These are phyloP conservation scores for Serendipita sp. DNA, from an alignment of 768 basidiomycete species.

Conservation along the genomic window DNA sequence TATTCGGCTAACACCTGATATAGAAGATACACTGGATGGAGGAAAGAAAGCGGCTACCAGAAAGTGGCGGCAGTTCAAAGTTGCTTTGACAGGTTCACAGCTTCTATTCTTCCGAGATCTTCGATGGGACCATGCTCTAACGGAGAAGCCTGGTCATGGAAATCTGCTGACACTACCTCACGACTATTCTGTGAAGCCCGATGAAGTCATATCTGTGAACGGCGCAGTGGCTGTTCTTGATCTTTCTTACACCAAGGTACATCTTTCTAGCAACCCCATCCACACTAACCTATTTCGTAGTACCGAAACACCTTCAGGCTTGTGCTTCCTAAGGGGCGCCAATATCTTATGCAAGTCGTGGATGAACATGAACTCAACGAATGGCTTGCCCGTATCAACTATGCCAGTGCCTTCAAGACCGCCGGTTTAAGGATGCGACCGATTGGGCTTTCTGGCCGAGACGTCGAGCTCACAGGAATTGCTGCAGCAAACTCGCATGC, in stretches of 20 bases:
- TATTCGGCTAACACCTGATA: slow-evolving; percentile 20
- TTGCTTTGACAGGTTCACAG: slow-evolving; percentile 78
- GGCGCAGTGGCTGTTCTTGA: slow-evolving; percentile 72
- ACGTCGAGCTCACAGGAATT: slow-evolving; percentile 62
- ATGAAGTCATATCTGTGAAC: slow-evolving; percentile 68
- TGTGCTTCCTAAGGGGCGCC: slow-evolving; percentile 57
- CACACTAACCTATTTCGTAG: slow-evolving; percentile 20
- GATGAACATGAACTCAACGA: slow-evolving; percentile 61
- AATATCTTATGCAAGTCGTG: slow-evolving; percentile 61
- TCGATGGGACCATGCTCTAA: slow-evolving; percentile 29
- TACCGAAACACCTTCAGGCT: slow-evolving; percentile 63
- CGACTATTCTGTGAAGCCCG: slow-evolving; percentile 45
- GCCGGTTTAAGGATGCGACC: slow-evolving; percentile 69
- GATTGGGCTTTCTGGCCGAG: slow-evolving; percentile 47
- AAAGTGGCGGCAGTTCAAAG: slow-evolving; percentile 81
- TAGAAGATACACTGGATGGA: slow-evolving; percentile 49
- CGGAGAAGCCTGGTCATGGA: neutral
- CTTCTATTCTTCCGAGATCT: slow-evolving; percentile 77
- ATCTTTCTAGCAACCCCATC: slow-evolving; percentile 12
- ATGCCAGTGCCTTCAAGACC: slow-evolving; percentile 83
- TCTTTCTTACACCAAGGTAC: slow-evolving; percentile 57
- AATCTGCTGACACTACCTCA: slow-evolving; percentile 24
- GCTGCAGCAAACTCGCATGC: slow-evolving; percentile 78
- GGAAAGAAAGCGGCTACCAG: slow-evolving; percentile 59
- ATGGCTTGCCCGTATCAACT: slow-evolving; percentile 89